A percentile compares a stretch with the other conserved stretches of the same genome.
These are phyloP conservation scores for Fusarium virguliforme DNA, from an alignment of 2,329 filamentous ascomycete species.

Conservation along the genomic window DNA sequence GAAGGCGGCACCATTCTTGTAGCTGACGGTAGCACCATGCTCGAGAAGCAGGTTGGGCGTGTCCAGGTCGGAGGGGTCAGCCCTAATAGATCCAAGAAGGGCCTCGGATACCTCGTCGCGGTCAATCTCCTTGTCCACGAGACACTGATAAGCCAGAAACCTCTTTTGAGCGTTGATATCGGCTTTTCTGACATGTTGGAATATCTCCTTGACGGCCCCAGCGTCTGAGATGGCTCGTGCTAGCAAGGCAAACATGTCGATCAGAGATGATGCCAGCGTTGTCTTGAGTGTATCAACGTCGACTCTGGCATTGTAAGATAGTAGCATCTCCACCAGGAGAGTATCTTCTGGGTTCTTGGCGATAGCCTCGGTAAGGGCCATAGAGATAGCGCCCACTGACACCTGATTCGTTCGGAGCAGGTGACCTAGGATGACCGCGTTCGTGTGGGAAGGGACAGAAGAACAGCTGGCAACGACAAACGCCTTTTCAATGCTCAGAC, in stretches of 20 bases:
- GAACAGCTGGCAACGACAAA: conserved; percentile 20
- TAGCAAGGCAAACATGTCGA: background rate
- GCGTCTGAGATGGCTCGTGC: background rate
- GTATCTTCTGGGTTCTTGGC: conserved; percentile 22
- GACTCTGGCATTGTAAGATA: conserved; percentile 15
- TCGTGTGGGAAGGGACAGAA: background rate
- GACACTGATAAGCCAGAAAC: background rate
- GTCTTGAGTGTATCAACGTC: background rate
- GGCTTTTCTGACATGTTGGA: background rate
- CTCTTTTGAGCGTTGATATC: background rate
- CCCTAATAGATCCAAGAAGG: background rate
- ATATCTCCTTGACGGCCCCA: background rate
- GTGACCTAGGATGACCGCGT: conserved; percentile 16
- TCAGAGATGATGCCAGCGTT: background rate
- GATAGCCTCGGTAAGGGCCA: conserved; percentile 4
- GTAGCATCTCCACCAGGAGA: background rate
- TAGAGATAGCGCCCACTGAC: background rate
- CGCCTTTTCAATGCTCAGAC: conserved; percentile 13
- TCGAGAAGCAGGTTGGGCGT: conserved; percentile 7
- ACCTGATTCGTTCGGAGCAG: conserved; percentile 14
- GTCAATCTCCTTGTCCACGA: background rate
- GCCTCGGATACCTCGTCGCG: conserved; percentile 15
- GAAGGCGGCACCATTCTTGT: conserved; percentile 8
- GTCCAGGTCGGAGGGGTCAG: background rate
- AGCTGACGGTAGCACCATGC: conserved; percentile 14